Evolutionary conservation across 257 asterid genomes (phyloP).

Genomic region (Phtheirospermum japonicum): DNA sequence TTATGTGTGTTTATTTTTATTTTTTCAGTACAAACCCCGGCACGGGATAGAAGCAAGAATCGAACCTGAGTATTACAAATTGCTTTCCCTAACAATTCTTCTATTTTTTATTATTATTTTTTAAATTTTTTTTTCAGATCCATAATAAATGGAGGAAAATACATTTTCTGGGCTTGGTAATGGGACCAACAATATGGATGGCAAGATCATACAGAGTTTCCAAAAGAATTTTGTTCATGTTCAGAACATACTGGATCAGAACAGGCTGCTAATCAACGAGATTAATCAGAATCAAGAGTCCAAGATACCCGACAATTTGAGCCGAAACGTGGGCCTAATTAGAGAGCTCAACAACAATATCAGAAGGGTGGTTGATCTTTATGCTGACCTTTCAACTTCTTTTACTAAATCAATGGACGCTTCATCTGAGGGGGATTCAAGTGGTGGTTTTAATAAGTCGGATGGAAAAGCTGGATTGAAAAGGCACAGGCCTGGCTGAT

Average conservation of each 20-base stretch:
- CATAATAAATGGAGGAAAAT: constrained; percentile 66
- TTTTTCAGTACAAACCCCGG: too few species aligned
- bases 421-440: constrained; percentile 78
- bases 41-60: too few species aligned
- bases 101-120: too few species aligned
- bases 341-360: constrained; percentile 83
- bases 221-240: constrained; percentile 88
- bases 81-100: too few species aligned
- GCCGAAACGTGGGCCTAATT: constrained; percentile 77
- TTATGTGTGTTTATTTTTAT: too few species aligned
- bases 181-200: constrained; percentile 55
- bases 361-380: constrained; percentile 79
- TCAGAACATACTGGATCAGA: constrained; percentile 75
- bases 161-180: constrained; percentile 57
- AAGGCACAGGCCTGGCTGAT: constrained; percentile 62
- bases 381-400: constrained; percentile 68
- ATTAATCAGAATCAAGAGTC: constrained; percentile 92
- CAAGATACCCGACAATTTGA: constrained; percentile 70
- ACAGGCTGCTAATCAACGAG: constrained; percentile 72
- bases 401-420: constrained; percentile 61
- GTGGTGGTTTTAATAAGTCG: constrained; percentile 44
- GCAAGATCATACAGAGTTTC: constrained; percentile 65
- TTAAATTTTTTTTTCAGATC: constrained; percentile 33
- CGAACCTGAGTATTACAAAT: too few species aligned
- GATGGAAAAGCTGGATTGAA: constrained; percentile 54